phyloP scores from a whole-genome alignment of 1,139 yeast genomes.

The Kodamaea derodonti region DNA sequence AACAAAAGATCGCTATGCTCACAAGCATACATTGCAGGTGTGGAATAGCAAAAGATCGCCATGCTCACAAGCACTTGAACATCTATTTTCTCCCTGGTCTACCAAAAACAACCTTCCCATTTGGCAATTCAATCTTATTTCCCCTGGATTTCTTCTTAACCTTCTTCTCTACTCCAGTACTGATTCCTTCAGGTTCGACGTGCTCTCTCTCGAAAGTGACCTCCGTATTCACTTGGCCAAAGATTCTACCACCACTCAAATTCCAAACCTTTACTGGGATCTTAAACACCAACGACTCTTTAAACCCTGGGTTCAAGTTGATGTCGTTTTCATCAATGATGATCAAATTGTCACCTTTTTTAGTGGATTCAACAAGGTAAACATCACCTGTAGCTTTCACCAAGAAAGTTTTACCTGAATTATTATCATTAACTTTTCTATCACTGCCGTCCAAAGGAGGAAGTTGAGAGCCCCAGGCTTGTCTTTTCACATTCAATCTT shows the following conservation, averaged over 20 bases:
- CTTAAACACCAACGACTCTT: slow-evolving; percentile 52
- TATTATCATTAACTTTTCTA: slow-evolving; percentile 32
- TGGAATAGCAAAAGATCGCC: too few relatives aligned
- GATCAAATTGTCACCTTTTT: slow-evolving; percentile 34
- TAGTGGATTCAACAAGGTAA: slow-evolving; percentile 47
- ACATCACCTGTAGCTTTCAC: slow-evolving; percentile 72
- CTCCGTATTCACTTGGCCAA: slow-evolving; percentile 22
- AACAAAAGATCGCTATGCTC: too few relatives aligned
- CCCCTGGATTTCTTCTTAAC: slow-evolving; percentile 38
- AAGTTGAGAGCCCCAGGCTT: slow-evolving; percentile 57
- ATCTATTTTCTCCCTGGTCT: too few relatives aligned
- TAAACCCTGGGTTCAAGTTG: slow-evolving; percentile 38
- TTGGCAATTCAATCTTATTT: slow-evolving; percentile 49
- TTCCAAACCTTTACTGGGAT: slow-evolving; percentile 48
- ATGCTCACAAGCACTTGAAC: too few relatives aligned
- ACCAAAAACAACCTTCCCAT: slow-evolving; percentile 56
- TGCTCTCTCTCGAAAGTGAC: slow-evolving; percentile 10
- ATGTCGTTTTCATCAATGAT: slow-evolving; percentile 39
- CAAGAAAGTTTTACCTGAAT: slow-evolving; percentile 53
- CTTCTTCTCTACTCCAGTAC: slow-evolving; percentile 13
- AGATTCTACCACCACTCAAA: slow-evolving; percentile 34
- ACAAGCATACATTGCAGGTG: too few relatives aligned
- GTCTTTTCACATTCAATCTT: slow-evolving; percentile 47
- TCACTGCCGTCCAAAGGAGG: slow-evolving; percentile 49
- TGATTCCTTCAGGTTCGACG: slow-evolving; percentile 8